Base-by-base conservation (phyloP, 768 basidiomycete species). In the Rhizopogon vulgaris region DNA sequence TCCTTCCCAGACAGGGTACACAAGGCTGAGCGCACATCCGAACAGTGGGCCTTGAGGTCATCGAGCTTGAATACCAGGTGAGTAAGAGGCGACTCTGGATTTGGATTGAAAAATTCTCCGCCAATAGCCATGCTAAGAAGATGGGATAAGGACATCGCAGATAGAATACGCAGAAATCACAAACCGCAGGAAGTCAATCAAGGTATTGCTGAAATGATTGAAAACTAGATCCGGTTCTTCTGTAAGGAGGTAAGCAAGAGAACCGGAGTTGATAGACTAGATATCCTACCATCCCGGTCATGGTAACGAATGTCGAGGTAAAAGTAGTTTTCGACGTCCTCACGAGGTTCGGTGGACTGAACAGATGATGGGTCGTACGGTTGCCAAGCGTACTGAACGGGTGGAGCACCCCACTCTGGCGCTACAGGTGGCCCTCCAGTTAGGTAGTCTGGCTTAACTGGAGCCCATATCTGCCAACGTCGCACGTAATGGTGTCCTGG, bases 261-360 rank as follows among this genome's bases (percentile, higher is more conserved):
- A 24, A 37, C 22, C 28, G 3, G 17, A 49, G 22, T 24, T 47
- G 40, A 41, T 17, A 7, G 8, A 15, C 28, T 22, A 5, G 15
- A 14, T 8, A 17, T 11, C 36, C 6, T 34, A 55, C 52, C 25
- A 2, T 30, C 36, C 10, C 17, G 37, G 5, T 42, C 51, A 32
- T 18, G 5, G 18, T 47, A 54, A 34, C 49, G 55, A 3, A 52
- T 11, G 25, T 60, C 55, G 49, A 63, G 42, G 48, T 58, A 53
- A 41, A 63, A 64, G 36, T 61, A 64, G 41, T 56, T 63, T 11
- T 52, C 48, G 1, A 52, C 7, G 27, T 64, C 59, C 27, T 34
- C 54, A 3, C 49, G 39, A 34, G 56, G 57, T 28, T 52, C 51
- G 5, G 41, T 32, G 10, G 55, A 53, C 24, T 51, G 40, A 14